phyloP scores from a whole-genome alignment of 2,329 filamentous ascomycete species.

The Colletotrichum gloeosporioides region DNA sequence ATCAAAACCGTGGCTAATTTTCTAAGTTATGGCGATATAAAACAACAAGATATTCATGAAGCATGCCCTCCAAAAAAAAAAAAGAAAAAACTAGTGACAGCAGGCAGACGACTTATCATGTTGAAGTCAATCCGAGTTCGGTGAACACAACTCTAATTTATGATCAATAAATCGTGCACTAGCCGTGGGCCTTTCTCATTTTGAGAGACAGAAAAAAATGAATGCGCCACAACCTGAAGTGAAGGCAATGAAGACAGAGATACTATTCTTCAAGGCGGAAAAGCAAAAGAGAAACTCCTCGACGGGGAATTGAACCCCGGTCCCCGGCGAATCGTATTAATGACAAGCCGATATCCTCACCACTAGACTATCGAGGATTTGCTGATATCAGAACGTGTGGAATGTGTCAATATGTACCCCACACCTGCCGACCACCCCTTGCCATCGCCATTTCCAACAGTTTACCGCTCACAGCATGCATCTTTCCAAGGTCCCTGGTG shows the following conservation, averaged over 20 bases:
- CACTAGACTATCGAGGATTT: conserved; percentile 4
- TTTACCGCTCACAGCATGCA: background rate
- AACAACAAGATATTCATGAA: too few relatives aligned
- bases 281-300: background rate
- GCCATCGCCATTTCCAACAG: background rate
- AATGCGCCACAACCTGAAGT: fast-evolving
- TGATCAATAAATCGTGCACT: too few relatives aligned
- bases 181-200: fast-evolving
- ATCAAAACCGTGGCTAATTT: background rate
- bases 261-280: background rate
- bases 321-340: background rate
- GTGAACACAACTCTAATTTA: too few relatives aligned
- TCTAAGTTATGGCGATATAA: fast-evolving
- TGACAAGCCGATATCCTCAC: conserved; percentile 7
- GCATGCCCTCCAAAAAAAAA: too few relatives aligned
- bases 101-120: too few relatives aligned
- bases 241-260: background rate
- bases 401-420: background rate
- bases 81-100: too few relatives aligned
- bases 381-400: fast-evolving
- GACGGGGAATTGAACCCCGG: conserved; percentile 3
- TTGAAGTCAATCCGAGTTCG: too few relatives aligned
- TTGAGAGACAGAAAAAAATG: too few relatives aligned
- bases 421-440: background rate
- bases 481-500: background rate